Conservation (phyloP, 2,329 filamentous ascomycete genomes). For the Leptodontidium sp. region DNA sequence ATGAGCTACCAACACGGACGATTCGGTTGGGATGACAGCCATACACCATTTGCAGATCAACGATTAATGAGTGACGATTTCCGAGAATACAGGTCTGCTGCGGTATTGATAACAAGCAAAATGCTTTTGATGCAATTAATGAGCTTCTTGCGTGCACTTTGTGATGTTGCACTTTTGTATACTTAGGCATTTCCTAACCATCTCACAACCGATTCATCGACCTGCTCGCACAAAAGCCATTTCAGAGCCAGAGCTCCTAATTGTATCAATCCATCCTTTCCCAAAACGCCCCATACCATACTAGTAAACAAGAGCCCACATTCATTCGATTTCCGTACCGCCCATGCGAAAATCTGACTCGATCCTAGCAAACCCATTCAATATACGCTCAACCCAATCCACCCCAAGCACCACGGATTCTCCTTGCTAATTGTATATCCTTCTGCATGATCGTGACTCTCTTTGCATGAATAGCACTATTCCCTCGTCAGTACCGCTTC, state of each 20-base stretch:
- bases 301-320: neutral
- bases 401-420: constrained; percentile 81
- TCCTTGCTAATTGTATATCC: constrained; percentile 90
- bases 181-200: neutral
- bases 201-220: constrained; percentile 5
- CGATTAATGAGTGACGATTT: neutral
- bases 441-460: constrained; percentile 98
- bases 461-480: constrained; percentile 87
- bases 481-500: neutral
- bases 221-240: neutral
- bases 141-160: neutral
- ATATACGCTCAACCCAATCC: constrained; percentile 60
- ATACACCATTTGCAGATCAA: no score
- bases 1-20: neutral
- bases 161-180: neutral
- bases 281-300: neutral
- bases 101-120: neutral
- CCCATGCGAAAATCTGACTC: neutral
- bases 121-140: neutral
- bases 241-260: neutral
- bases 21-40: neutral
- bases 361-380: neutral
- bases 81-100: neutral
- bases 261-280: neutral
- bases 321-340: neutral